These are phyloP conservation scores for Podaxis sp. DNA, from an alignment of 768 basidiomycete species.

Conservation along the genomic window DNA sequence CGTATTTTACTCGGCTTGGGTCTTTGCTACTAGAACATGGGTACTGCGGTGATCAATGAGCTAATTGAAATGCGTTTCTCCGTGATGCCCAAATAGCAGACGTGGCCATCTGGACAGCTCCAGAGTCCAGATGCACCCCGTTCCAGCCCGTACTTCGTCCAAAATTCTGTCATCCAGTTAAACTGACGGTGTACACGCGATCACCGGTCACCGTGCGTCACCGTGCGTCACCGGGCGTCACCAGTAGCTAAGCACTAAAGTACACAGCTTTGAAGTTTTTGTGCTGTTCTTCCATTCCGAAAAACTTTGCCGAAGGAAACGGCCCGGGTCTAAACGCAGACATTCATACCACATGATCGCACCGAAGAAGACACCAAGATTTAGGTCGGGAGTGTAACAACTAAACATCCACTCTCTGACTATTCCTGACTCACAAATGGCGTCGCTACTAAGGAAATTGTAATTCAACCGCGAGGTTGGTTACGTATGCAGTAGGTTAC, in stretches of 20 bases:
- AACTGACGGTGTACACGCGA: background rate
- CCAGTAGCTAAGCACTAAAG: background rate
- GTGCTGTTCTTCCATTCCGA: background rate
- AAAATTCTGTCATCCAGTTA: background rate
- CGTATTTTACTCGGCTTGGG: too few species aligned
- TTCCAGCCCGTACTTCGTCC: background rate
- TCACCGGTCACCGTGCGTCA: background rate
- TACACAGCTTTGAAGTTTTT: background rate
- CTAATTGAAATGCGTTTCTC: background rate
- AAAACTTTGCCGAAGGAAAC: background rate
- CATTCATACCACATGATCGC: background rate
- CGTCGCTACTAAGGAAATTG: background rate
- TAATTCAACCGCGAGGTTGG: background rate
- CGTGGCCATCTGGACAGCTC: background rate
- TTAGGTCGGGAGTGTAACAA: background rate
- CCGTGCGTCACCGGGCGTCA: background rate
- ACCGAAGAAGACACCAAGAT: background rate
- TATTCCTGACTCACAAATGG: background rate
- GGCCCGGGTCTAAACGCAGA: background rate
- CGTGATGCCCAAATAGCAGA: background rate
- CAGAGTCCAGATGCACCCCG: background rate
- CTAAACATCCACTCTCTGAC: background rate
- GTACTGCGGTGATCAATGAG: background rate
- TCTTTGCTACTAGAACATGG: too few species aligned
- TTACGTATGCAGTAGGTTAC: constrained; percentile 8